Percentiles rank a stretch among this genome's conserved stretches.
These are phyloP conservation scores for Chlamydomonas reinhardtii DNA, from an alignment of 163 green algal genomes.

Conservation along the genomic window DNA sequence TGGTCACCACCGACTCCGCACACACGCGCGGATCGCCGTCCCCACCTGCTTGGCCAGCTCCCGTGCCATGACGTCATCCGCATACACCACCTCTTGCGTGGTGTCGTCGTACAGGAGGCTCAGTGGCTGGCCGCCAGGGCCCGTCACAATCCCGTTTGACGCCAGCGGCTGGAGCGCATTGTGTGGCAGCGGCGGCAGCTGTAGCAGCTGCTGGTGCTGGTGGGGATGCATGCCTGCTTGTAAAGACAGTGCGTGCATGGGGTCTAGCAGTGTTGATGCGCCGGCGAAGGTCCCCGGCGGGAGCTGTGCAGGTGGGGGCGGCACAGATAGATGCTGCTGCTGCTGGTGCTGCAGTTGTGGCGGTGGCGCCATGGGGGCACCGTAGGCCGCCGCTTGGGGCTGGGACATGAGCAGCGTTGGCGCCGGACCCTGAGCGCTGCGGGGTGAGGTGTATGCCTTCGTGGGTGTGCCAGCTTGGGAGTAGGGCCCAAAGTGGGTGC, in stretches of 20 bases:
- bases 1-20: too few relatives aligned
- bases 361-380: background rate
- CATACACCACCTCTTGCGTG: conserved; percentile 38
- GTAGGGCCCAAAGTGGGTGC: background rate
- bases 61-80: conserved; percentile 11
- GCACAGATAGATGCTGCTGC: background rate
- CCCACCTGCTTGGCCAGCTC: conserved; percentile 37
- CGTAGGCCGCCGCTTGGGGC: background rate
- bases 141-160: background rate
- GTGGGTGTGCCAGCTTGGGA: background rate
- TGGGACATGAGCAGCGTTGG: conserved; percentile 12
- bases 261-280: background rate
- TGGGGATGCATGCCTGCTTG: background rate
- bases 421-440: background rate
- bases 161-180: background rate
- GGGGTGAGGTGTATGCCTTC: conserved; percentile 28
- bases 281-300: too few relatives aligned
- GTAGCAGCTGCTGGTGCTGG: background rate
- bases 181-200: background rate
- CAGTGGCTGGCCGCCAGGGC: background rate
- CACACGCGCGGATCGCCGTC: too few relatives aligned
- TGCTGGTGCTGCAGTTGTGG: background rate
- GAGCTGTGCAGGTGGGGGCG: too few relatives aligned
- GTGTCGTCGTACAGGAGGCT: conserved; percentile 42
- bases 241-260: background rate